phyloP scores from a whole-genome alignment of 2,329 filamentous ascomycete genomes.

The Stylonectria norvegica region DNA sequence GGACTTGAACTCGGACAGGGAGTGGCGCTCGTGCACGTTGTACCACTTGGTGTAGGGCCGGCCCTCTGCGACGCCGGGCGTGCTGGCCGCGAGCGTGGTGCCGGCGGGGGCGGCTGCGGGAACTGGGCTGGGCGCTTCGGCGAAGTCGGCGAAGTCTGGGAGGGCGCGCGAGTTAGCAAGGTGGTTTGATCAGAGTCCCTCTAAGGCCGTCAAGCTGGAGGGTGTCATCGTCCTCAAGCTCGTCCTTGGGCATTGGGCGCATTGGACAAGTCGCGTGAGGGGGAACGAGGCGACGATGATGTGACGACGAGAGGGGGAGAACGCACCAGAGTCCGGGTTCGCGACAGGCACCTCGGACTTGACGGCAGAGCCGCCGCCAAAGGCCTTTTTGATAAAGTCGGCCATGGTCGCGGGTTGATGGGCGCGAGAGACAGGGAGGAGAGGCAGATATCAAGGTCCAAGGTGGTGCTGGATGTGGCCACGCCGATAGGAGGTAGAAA shows the following conservation, averaged over 20 bases:
- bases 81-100: slow-evolving; percentile 44
- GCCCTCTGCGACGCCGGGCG: slow-evolving; percentile 45
- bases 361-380: slow-evolving; percentile 65
- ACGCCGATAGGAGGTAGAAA: slow-evolving; percentile 22
- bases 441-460: slow-evolving; percentile 7
- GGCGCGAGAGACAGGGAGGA: slow-evolving; percentile 15
- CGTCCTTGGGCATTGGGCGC: too few species aligned
- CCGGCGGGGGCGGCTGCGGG: slow-evolving; percentile 47
- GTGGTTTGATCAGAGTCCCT: too few species aligned
- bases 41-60: slow-evolving; percentile 92
- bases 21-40: slow-evolving; percentile 88
- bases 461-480: slow-evolving; percentile 13
- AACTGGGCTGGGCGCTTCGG: slow-evolving; percentile 67
- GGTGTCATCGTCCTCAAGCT: too few species aligned
- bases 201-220: too few species aligned
- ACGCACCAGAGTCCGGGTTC: slow-evolving; percentile 63
- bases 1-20: slow-evolving; percentile 78
- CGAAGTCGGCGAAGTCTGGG: slow-evolving; percentile 91
- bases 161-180: slow-evolving; percentile 25
- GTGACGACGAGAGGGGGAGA: too few species aligned
- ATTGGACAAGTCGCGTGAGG: too few species aligned
- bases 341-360: slow-evolving; percentile 50
- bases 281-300: too few species aligned
- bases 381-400: slow-evolving; percentile 63
- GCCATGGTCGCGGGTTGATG: slow-evolving; percentile 44